Evolutionary conservation across 2,329 filamentous ascomycete species (phyloP).

Genomic region (Furcasterigmium sp.): DNA sequence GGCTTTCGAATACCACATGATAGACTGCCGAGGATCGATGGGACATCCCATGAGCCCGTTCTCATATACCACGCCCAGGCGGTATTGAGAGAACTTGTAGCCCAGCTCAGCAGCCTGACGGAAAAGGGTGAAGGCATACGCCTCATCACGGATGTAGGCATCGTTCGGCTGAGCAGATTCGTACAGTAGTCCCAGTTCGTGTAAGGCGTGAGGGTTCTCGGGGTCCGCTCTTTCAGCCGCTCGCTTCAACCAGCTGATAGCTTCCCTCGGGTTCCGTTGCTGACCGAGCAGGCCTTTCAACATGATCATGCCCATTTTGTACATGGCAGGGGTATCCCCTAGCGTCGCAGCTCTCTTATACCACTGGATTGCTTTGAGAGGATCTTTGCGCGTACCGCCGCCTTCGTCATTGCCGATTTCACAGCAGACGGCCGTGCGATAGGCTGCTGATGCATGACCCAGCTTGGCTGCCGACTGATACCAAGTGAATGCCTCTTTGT

Average conservation of each 20-base stretch:
- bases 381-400: constrained; percentile 86
- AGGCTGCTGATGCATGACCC: constrained; percentile 81
- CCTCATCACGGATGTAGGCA: constrained; percentile 73
- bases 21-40: constrained; percentile 78
- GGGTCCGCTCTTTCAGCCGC: constrained; percentile 82
- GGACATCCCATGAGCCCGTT: constrained; percentile 80
- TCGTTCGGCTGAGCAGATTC: constrained; percentile 63
- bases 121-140: constrained; percentile 77
- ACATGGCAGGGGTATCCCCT: constrained; percentile 92
- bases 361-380: constrained; percentile 94
- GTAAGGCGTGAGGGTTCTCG: constrained; percentile 91
- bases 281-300: constrained; percentile 93
- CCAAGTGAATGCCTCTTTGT: constrained; percentile 86
- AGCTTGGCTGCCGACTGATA: constrained; percentile 93
- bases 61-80: constrained; percentile 82
- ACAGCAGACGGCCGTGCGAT: constrained; percentile 93
- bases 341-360: constrained; percentile 89
- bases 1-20: constrained; percentile 89
- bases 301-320: constrained; percentile 95
- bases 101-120: constrained; percentile 79
- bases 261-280: constrained; percentile 74
- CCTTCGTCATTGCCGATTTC: constrained; percentile 94
- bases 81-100: constrained; percentile 93
- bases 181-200: constrained; percentile 72
- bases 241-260: constrained; percentile 86